Percentiles rank a stretch among this genome's conserved stretches.
These are phyloP conservation scores for Xerocomellus intermedius DNA, from an alignment of 768 basidiomycete genomes.

Conservation along the genomic window DNA sequence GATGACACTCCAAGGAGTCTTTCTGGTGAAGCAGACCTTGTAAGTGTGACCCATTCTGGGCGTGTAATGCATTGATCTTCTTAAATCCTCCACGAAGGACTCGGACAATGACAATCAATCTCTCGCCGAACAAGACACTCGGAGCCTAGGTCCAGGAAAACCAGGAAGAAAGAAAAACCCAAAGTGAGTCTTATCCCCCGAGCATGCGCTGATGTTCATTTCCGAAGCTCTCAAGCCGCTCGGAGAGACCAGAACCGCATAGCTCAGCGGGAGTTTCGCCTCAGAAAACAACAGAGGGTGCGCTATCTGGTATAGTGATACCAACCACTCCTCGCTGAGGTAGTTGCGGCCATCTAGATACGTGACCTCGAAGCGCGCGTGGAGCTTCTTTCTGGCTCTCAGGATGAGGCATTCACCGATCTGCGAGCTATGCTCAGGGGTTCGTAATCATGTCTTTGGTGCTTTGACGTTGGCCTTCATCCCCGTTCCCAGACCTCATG, in stretches of 20 bases:
- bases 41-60: slow-evolving; percentile 16
- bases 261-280: slow-evolving; percentile 89
- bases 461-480: slow-evolving; percentile 3
- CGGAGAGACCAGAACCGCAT: slow-evolving; percentile 88
- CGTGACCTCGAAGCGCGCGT: slow-evolving; percentile 93
- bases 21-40: slow-evolving; percentile 59
- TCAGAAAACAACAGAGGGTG: slow-evolving; percentile 87
- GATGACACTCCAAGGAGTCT: slow-evolving; percentile 55
- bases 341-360: slow-evolving; percentile 51
- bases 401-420: slow-evolving; percentile 84
- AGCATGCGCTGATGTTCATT: slow-evolving; percentile 15
- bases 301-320: slow-evolving; percentile 14
- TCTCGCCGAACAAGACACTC: slow-evolving; percentile 27
- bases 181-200: slow-evolving; percentile 50
- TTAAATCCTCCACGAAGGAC: slow-evolving; percentile 40
- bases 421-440: slow-evolving; percentile 82
- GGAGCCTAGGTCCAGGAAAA: slow-evolving; percentile 25
- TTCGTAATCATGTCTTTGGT: slow-evolving; percentile 23
- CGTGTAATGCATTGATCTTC: slow-evolving; percentile 12
- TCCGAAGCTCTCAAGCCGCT: slow-evolving; percentile 77
- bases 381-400: slow-evolving; percentile 89
- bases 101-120: slow-evolving; percentile 73
- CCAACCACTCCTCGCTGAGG: slow-evolving; percentile 2
- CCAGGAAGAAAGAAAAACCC: slow-evolving; percentile 88
- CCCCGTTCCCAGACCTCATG: slow-evolving; percentile 65